Evolutionary conservation across 2,329 filamentous ascomycete genomes (phyloP), one percentile per base, ranked within the genome.

Genomic region (Trichoderma hamatum): DNA sequence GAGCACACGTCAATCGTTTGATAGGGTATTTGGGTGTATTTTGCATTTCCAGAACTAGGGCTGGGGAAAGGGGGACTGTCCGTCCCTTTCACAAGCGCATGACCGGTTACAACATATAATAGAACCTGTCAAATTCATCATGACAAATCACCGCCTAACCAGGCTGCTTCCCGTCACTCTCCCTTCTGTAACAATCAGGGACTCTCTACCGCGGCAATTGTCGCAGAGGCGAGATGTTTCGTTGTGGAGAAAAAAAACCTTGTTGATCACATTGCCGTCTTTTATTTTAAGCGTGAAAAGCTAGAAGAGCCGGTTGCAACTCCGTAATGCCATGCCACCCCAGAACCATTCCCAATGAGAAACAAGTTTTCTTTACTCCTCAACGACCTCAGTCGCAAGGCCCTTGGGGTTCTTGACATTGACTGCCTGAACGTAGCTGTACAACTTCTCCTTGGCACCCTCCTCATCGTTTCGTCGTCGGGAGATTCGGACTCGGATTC

Each of bases 391-490:
- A 77, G 96, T 99, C 82, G 92, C 89, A 78, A 99, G 91, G 84
- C 96, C 95, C 93, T 97, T 98, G 84, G 94, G 90, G 86, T 97
- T 92, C 93, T 98, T 97, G 82, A 98, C 94, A 85, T 97, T 97
- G 83, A 99, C 96, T 78, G 96, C 96, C 90, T 99, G 95, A 78
- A 99, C 96, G 86, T 97, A 97, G 84, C 92, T 96, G 92, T 98
- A 99, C 76, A 99, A 91, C 90, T 96, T 97, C 90, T 99, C 93
- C 89, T 97, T 97, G 83, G 96, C 96, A 80, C 93, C 93, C 87
- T 99, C 96, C 89, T 98, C 96, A 84, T 99, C 96, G 87, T 99
- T 99, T 90, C 96, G 93, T 91, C 97, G 96, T 86, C 96, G 93
- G 82, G 94, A 97, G 86, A 99, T 97, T 86, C 96, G 94, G 82